Conservation (phyloP, 164 flowering plant genomes). For the Piper longum region DNA sequence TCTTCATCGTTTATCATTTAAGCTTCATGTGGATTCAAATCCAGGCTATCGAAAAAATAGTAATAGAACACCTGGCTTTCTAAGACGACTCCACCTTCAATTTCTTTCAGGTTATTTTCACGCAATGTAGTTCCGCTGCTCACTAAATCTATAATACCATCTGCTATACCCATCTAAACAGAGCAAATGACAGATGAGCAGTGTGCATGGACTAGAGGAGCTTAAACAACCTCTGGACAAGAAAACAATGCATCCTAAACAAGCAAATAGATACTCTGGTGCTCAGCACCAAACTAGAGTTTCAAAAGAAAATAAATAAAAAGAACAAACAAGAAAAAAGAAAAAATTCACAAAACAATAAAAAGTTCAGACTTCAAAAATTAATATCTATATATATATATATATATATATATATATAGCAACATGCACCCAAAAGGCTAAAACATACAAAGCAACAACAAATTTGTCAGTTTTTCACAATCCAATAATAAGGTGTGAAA, state of each 20-base stretch:
- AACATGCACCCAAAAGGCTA: no score
- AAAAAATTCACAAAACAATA: no score
- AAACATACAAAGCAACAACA: no score
- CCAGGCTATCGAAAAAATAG: neutral
- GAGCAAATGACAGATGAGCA: constrained; percentile 2
- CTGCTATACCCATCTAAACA: constrained; percentile 90
- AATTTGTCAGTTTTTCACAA: no score
- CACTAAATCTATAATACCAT: constrained; percentile 94
- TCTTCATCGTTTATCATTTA: no score
- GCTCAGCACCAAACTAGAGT: no score
- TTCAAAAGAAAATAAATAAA: no score
- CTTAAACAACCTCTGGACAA: neutral
- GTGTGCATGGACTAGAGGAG: neutral
- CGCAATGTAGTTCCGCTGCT: constrained; percentile 91
- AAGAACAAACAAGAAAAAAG: no score
- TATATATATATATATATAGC: no score
- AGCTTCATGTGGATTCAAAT: neutral
- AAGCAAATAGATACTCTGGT: neutral
- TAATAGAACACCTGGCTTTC: constrained; percentile 64
- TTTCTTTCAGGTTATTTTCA: constrained; percentile 92
- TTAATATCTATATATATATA: no score
- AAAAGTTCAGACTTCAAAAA: no score
- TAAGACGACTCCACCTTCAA: constrained; percentile 79
- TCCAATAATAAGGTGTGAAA: no score
- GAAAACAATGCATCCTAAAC: neutral